Evolutionary conservation across 140 eudicot genomes (phyloP).

Genomic region (Oenanthe javanica): DNA sequence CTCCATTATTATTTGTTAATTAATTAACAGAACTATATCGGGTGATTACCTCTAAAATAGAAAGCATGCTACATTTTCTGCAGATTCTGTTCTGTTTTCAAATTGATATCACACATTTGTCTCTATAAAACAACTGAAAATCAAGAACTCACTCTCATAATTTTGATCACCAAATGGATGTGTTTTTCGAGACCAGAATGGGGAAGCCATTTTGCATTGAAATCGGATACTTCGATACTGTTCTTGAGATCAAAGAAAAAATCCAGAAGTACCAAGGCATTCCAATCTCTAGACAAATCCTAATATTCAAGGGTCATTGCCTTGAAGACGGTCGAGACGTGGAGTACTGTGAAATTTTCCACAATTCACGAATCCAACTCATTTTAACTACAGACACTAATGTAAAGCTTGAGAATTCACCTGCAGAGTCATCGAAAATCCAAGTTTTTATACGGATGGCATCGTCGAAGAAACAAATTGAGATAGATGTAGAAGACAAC

Average conservation of each 20-base stretch:
- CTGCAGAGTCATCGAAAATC: conserved; percentile 13
- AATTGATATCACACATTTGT: no score
- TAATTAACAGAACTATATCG: no score
- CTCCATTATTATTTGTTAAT: no score
- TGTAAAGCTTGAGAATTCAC: not conserved
- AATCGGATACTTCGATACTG: conserved; percentile 72
- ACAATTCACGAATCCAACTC: conserved; percentile 39
- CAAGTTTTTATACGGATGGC: conserved; percentile 28
- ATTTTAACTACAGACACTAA: conserved; percentile 1
- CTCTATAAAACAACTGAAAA: no score
- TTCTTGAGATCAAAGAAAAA: conserved; percentile 63
- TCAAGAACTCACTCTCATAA: no score
- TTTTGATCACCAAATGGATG: conserved; percentile 33
- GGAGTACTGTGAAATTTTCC: conserved; percentile 39
- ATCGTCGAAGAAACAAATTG: conserved; percentile 15
- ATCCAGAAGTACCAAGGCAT: conserved; percentile 43
- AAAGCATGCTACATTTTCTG: no score
- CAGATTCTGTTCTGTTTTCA: no score
- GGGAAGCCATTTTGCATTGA: conserved; percentile 50
- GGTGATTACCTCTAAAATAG: no score
- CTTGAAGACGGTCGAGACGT: conserved; percentile 49
- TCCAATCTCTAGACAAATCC: conserved; percentile 50
- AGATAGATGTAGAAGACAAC: conserved; percentile 32
- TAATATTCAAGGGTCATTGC: conserved; percentile 43
- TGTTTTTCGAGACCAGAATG: conserved; percentile 34